phyloP scores from a whole-genome alignment of 768 basidiomycete species.

The Tubosaeta sp. region DNA sequence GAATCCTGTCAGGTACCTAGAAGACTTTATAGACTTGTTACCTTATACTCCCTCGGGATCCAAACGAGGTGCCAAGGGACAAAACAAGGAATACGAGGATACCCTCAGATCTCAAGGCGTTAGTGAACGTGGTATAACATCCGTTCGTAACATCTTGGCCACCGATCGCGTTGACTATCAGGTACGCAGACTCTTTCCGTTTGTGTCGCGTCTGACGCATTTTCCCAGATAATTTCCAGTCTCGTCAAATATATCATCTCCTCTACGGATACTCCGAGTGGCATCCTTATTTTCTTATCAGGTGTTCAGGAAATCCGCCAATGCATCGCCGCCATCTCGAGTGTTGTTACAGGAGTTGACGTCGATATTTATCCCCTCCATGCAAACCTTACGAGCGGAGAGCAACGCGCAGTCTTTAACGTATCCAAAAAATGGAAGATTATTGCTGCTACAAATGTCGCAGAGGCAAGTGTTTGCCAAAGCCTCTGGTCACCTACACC shows the following conservation, averaged over 20 bases:
- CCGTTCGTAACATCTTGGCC: constrained; percentile 57
- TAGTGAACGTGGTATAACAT: constrained; percentile 43
- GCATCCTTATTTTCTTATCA: constrained; percentile 85
- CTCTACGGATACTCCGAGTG: constrained; percentile 45
- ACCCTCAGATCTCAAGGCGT: constrained; percentile 52
- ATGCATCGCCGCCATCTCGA: constrained; percentile 59
- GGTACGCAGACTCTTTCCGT: constrained; percentile 32
- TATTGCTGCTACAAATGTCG: constrained; percentile 87
- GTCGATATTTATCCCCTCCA: constrained; percentile 74
- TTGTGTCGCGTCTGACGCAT: background rate
- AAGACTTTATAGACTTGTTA: constrained; percentile 64
- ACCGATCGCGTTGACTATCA: constrained; percentile 71
- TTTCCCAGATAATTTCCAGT: constrained; percentile 57
- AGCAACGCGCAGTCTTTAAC: constrained; percentile 77
- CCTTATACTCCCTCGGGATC: constrained; percentile 48
- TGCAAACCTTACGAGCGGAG: constrained; percentile 80
- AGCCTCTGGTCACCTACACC: background rate
- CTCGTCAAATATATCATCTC: constrained; percentile 61
- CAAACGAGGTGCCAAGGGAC: constrained; percentile 29
- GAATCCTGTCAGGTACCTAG: constrained; percentile 61
- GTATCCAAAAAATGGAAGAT: constrained; percentile 69
- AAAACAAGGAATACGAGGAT: constrained; percentile 41
- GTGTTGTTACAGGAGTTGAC: constrained; percentile 26
- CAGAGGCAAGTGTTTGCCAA: constrained; percentile 53
- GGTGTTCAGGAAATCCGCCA: constrained; percentile 86